phyloP scores from a whole-genome alignment of 2,329 filamentous ascomycete genomes.

The Colletotrichum sp. region DNA sequence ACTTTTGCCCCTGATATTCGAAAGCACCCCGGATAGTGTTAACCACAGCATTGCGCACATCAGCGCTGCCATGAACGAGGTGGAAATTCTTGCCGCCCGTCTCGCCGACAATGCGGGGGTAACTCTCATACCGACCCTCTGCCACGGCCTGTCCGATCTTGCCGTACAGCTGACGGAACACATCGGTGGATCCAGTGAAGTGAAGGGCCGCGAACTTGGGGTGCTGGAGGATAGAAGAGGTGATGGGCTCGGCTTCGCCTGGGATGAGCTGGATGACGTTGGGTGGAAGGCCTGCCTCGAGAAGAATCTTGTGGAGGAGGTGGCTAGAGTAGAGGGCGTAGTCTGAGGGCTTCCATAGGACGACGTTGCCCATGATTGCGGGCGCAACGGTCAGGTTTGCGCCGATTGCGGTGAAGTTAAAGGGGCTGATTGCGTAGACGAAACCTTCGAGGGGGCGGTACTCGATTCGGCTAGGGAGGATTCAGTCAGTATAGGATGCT shows the following conservation, averaged over 20 bases:
- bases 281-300: conserved; percentile 87
- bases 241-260: conserved; percentile 85
- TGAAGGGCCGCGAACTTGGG: conserved; percentile 88
- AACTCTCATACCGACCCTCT: conserved; percentile 80
- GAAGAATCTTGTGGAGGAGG: conserved; percentile 86
- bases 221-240: conserved; percentile 76
- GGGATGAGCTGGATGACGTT: conserved; percentile 95
- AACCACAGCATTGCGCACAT: conserved; percentile 77
- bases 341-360: conserved; percentile 94
- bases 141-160: conserved; percentile 85
- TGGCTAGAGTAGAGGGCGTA: conserved; percentile 88
- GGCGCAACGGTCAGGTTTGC: conserved; percentile 85
- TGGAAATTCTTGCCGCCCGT: conserved; percentile 96
- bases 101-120: conserved; percentile 88
- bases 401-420: conserved; percentile 96
- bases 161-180: conserved; percentile 89
- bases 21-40: conserved; percentile 88
- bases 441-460: conserved; percentile 96
- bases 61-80: conserved; percentile 77
- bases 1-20: conserved; percentile 92
- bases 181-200: conserved; percentile 90
- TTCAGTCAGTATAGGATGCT: not conserved
- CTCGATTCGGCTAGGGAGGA: conserved; percentile 64
- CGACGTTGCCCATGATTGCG: conserved; percentile 90
- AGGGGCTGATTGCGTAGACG: conserved; percentile 91